Conservation (phyloP, 192 early-diverging fungal genomes). For the Glomus cerebriforme region DNA sequence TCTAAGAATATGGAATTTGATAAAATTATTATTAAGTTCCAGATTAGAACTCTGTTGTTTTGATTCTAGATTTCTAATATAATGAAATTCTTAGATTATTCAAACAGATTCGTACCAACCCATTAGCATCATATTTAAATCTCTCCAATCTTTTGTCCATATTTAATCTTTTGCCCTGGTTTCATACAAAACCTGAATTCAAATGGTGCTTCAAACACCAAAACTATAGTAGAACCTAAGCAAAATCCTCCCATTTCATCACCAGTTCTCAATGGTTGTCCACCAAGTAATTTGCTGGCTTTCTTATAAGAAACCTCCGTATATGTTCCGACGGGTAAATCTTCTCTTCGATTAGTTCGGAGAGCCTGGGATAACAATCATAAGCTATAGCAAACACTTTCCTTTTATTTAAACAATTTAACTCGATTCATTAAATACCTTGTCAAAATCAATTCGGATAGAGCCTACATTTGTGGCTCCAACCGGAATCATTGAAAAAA, state of each 20-base stretch:
- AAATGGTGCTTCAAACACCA: slow-evolving; percentile 94
- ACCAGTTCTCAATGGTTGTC: slow-evolving; percentile 71
- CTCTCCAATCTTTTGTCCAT: slow-evolving; percentile 80
- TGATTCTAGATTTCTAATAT: too few species aligned
- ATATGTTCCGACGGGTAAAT: slow-evolving; percentile 68
- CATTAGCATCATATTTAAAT: neutral
- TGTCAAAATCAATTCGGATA: slow-evolving; percentile 93
- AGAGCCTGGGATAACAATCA: slow-evolving; percentile 44
- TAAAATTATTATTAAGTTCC: too few species aligned
- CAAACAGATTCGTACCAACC: neutral
- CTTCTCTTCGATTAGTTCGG: slow-evolving; percentile 66
- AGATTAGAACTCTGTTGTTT: too few species aligned
- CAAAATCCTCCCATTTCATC: slow-evolving; percentile 96
- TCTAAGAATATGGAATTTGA: too few species aligned
- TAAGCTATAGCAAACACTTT: slow-evolving; percentile 7
- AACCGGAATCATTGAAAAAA: slow-evolving; percentile 96
- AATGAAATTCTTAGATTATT: neutral
- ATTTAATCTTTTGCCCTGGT: slow-evolving; percentile 73
- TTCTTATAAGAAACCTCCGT: slow-evolving; percentile 74
- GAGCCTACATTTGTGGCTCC: slow-evolving; percentile 98
- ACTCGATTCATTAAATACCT: slow-evolving; percentile 43
- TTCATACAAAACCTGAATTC: slow-evolving; percentile 76
- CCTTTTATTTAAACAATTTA: neutral
- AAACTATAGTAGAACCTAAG: slow-evolving; percentile 92
- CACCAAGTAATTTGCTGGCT: slow-evolving; percentile 60